Conservation (phyloP, 2,329 filamentous ascomycete species). For the Grosmannia clavigera region DNA sequence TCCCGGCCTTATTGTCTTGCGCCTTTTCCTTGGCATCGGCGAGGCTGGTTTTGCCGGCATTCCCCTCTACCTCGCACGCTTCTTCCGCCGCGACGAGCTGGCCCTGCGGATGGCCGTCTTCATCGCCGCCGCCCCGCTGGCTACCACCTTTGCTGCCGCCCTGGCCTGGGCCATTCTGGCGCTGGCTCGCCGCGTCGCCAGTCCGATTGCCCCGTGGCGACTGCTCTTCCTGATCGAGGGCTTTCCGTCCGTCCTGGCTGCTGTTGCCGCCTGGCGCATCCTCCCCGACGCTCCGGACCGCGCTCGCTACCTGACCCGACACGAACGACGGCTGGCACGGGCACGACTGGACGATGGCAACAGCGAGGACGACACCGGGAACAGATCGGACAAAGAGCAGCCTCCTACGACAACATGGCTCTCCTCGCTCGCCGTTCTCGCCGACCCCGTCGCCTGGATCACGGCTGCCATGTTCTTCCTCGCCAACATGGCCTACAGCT, state of each 20-base stretch:
- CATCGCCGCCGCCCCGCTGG: slow-evolving; percentile 71
- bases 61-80: slow-evolving; percentile 52
- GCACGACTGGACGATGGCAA: slow-evolving; percentile 46
- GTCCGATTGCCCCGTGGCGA: slow-evolving; percentile 71
- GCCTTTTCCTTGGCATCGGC: slow-evolving; percentile 46
- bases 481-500: slow-evolving; percentile 78
- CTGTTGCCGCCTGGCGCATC: slow-evolving; percentile 59
- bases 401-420: slow-evolving; percentile 4
- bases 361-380: slow-evolving; percentile 2
- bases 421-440: slow-evolving; percentile 34
- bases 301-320: slow-evolving; percentile 48
- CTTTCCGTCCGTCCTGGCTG: slow-evolving; percentile 67
- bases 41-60: slow-evolving; percentile 55
- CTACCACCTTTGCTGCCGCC: slow-evolving; percentile 69
- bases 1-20: slow-evolving; percentile 40
- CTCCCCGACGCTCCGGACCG: slow-evolving; percentile 64
- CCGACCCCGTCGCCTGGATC: slow-evolving; percentile 60
- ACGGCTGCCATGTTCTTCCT: slow-evolving; percentile 77
- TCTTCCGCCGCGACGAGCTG: slow-evolving; percentile 56
- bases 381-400: not conserved
- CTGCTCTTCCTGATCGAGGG: slow-evolving; percentile 75
- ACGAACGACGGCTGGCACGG: slow-evolving; percentile 58
- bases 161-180: slow-evolving; percentile 70
- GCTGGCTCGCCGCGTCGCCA: slow-evolving; percentile 30
- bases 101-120: slow-evolving; percentile 79